phyloP scores from a whole-genome alignment of 805 yeast genomes.

The Gaillardinia entomophila region DNA sequence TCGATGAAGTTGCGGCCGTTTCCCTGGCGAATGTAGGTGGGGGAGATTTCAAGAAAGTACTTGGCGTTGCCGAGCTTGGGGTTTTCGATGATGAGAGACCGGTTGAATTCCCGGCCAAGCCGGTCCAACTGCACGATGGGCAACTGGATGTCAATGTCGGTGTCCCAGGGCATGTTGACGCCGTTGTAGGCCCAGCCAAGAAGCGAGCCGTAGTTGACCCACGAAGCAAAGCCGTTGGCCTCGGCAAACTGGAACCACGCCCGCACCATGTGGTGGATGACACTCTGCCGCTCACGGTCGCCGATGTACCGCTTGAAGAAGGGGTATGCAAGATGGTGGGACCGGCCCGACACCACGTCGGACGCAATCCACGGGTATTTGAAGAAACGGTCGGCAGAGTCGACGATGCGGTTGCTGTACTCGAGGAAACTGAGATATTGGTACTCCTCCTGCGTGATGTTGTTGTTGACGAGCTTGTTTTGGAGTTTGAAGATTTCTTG shows the following conservation, averaged over 20 bases:
- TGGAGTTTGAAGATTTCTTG: slow-evolving; percentile 19
- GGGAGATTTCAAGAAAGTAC: slow-evolving; percentile 13
- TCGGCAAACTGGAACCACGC: slow-evolving; percentile 34
- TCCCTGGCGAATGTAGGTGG: slow-evolving; percentile 14
- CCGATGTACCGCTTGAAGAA: slow-evolving; percentile 31
- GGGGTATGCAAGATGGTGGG: slow-evolving; percentile 26
- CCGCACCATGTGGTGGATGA: slow-evolving; percentile 31
- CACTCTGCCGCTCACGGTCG: slow-evolving; percentile 30
- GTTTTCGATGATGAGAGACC: slow-evolving; percentile 9
- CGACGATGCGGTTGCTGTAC: slow-evolving; percentile 14
- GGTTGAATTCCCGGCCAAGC: slow-evolving; percentile 8
- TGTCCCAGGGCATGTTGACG: slow-evolving; percentile 14
- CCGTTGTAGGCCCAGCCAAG: slow-evolving; percentile 15
- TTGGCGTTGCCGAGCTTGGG: slow-evolving; percentile 12
- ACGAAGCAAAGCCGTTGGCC: slow-evolving; percentile 19
- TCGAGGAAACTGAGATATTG: slow-evolving; percentile 25
- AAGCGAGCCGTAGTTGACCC: slow-evolving; percentile 24
- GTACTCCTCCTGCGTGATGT: slow-evolving; percentile 11
- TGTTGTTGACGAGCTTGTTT: slow-evolving; percentile 8
- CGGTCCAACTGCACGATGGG: slow-evolving; percentile 11
- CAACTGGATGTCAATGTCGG: slow-evolving; percentile 12
- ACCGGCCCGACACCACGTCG: slow-evolving; percentile 28
- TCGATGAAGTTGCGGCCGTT: slow-evolving; percentile 15
- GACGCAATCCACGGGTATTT: slow-evolving; percentile 36
- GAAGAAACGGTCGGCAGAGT: slow-evolving; percentile 25